Conservation (phyloP, 176 grass and related monocot species). For the Musa troglodytarum region DNA sequence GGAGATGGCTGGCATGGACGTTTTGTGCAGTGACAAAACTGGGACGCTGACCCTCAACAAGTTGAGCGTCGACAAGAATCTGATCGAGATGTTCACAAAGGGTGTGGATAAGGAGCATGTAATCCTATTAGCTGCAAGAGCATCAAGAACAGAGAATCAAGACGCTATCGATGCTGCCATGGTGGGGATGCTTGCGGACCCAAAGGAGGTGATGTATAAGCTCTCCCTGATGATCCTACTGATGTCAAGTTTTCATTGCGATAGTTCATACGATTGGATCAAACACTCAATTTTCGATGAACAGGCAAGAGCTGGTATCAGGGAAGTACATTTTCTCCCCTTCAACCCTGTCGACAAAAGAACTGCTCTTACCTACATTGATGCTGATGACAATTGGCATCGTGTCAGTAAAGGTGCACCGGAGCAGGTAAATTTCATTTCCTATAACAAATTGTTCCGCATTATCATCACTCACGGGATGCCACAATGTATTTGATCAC, state of each 20-base stretch:
- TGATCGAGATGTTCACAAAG: constrained; percentile 60
- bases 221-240: background rate
- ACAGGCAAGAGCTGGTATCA: constrained; percentile 60
- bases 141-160: constrained; percentile 81
- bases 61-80: constrained; percentile 49
- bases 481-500: background rate
- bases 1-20: constrained; percentile 89
- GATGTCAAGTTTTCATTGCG: background rate
- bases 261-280: background rate
- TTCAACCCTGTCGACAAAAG: constrained; percentile 97
- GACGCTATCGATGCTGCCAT: constrained; percentile 84
- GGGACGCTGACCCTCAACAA: constrained; percentile 86
- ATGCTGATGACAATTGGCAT: constrained; percentile 45
- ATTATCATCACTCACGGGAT: background rate
- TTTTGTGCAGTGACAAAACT: constrained; percentile 94
- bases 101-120: constrained; percentile 32
- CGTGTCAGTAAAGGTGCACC: constrained; percentile 88
- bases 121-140: constrained; percentile 50
- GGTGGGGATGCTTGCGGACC: constrained; percentile 75
- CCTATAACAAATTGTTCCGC: background rate
- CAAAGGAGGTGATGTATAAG: constrained; percentile 40
- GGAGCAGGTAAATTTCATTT: constrained; percentile 37
- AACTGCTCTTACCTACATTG: constrained; percentile 73
- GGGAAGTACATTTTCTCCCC: constrained; percentile 72
- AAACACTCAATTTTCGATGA: background rate